phyloP scores from a whole-genome alignment of 2,329 filamentous ascomycete species.

The Phyllachora maydis region DNA sequence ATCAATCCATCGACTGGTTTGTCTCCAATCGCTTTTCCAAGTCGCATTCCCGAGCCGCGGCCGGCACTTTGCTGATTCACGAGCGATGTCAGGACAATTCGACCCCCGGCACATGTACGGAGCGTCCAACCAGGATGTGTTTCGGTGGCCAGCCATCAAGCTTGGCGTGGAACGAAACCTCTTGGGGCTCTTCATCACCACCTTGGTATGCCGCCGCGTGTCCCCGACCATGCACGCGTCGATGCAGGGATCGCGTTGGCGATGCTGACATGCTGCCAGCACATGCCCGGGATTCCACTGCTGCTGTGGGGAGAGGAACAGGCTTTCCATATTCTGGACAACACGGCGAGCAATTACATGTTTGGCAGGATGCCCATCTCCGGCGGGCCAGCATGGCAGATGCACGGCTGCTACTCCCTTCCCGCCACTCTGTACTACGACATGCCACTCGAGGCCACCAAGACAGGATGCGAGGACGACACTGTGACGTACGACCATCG shows the following conservation, averaged over 20 bases:
- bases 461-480: slow-evolving; percentile 31
- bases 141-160: slow-evolving; percentile 38
- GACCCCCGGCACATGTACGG: slow-evolving; percentile 46
- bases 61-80: too few species aligned
- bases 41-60: too few species aligned
- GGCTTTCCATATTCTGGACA: slow-evolving; percentile 41
- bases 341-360: slow-evolving; percentile 41
- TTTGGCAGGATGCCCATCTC: slow-evolving; percentile 44
- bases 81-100: too few species aligned
- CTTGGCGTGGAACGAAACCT: slow-evolving; percentile 35
- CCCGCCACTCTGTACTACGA: slow-evolving; percentile 33
- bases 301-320: slow-evolving; percentile 48
- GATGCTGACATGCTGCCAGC: too few species aligned
- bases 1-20: slow-evolving; percentile 36
- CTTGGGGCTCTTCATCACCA: slow-evolving; percentile 35
- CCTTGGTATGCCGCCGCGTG: slow-evolving; percentile 37
- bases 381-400: slow-evolving; percentile 38
- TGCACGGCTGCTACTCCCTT: slow-evolving; percentile 41
- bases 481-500: slow-evolving; percentile 32
- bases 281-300: slow-evolving; percentile 9
- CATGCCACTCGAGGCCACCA: slow-evolving; percentile 32
- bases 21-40: too few species aligned
- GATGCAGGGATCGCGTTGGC: too few species aligned
- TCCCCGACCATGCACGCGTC: too few species aligned
- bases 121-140: slow-evolving; percentile 44